phyloP scores from a whole-genome alignment of 164 flowering plant species.

The Tetrastigma voinierianum region DNA sequence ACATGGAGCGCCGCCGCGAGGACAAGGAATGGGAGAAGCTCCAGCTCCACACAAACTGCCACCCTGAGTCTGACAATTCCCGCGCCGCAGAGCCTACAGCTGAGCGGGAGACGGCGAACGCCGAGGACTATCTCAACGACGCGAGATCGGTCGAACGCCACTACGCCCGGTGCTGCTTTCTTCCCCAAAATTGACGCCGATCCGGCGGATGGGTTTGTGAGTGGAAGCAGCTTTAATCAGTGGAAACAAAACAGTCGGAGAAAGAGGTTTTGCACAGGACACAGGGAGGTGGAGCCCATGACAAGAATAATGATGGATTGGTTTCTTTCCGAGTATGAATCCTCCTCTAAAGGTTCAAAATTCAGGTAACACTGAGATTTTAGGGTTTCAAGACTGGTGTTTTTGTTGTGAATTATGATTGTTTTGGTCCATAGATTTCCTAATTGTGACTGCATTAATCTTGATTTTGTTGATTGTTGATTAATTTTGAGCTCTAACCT shows the following conservation, averaged over 20 bases:
- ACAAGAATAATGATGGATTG: constrained; percentile 81
- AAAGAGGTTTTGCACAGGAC: constrained; percentile 81
- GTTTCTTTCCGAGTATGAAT: constrained; percentile 83
- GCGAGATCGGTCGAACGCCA: constrained; percentile 77
- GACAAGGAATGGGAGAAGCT: constrained; percentile 79
- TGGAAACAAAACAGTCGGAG: constrained; percentile 63
- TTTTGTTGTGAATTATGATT: background rate
- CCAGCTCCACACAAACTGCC: constrained; percentile 38
- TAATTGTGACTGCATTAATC: too few relatives aligned
- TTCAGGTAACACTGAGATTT: constrained; percentile 39
- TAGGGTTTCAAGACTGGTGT: too few relatives aligned
- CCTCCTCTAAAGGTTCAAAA: constrained; percentile 77
- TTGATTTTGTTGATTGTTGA: too few relatives aligned
- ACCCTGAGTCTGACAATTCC: constrained; percentile 36
- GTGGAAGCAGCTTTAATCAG: constrained; percentile 59
- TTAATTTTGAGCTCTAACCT: too few relatives aligned
- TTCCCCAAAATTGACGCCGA: constrained; percentile 83
- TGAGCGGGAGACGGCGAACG: constrained; percentile 99
- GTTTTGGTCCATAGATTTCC: background rate
- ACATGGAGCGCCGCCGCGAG: constrained; percentile 79
- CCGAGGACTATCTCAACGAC: too few relatives aligned
- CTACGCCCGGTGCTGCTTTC: constrained; percentile 60
- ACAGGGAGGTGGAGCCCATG: constrained; percentile 90
- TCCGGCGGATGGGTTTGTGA: constrained; percentile 77
- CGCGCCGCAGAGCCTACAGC: constrained; percentile 61